Conservation (phyloP, 192 early-diverging fungal species). For the Backusella australiensis region DNA sequence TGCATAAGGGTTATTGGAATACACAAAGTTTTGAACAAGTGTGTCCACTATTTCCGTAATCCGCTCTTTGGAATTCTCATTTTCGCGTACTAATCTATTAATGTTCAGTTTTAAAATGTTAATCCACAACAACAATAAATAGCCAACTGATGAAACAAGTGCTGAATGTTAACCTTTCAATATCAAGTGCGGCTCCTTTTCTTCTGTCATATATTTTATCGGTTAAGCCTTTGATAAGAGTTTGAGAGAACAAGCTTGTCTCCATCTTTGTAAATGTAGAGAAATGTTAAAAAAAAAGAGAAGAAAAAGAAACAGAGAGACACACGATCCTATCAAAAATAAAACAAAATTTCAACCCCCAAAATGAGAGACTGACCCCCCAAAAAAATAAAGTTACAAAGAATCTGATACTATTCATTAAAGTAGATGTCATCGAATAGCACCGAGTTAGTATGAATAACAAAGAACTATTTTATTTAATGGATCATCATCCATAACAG, state of each 20-base stretch:
- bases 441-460: no score
- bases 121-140: neutral
- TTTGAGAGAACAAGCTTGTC: slow-evolving; percentile 20
- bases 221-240: slow-evolving; percentile 68
- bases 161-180: slow-evolving; percentile 63
- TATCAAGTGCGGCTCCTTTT: slow-evolving; percentile 86
- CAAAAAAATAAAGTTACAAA: neutral
- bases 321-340: neutral
- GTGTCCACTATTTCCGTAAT: slow-evolving; percentile 74
- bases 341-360: neutral
- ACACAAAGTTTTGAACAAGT: slow-evolving; percentile 86
- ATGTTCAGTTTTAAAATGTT: neutral
- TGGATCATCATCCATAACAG: no score
- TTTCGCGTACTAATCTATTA: slow-evolving; percentile 64
- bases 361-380: neutral
- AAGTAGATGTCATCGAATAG: no score
- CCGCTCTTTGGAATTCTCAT: slow-evolving; percentile 54
- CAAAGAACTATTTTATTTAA: no score
- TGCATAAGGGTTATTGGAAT: slow-evolving; percentile 79
- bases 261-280: slow-evolving; percentile 13
- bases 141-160: neutral
- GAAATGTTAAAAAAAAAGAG: neutral
- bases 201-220: slow-evolving; percentile 96
- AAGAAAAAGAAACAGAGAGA: neutral
- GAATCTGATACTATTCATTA: neutral